These are phyloP conservation scores for Hypoxylon fuscum DNA, from an alignment of 495 filamentous ascomycete species.

Conservation along the genomic window DNA sequence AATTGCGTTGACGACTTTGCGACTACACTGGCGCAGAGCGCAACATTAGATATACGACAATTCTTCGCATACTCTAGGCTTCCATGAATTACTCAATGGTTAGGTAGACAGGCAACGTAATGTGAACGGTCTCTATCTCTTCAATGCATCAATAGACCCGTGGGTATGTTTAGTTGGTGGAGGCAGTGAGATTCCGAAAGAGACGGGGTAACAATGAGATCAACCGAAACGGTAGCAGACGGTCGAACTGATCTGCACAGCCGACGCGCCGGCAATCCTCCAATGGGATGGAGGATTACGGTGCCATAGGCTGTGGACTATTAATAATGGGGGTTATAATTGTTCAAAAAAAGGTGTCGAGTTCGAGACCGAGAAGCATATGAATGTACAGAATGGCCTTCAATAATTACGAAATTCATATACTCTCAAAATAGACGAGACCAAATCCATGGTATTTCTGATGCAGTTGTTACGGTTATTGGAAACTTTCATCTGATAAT, in stretches of 20 bases:
- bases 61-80: conserved; percentile 9
- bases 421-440: background rate
- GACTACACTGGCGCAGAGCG: background rate
- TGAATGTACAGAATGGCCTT: no score
- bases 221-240: conserved; percentile 5
- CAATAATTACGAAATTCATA: background rate
- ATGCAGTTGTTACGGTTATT: background rate
- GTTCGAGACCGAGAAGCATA: conserved; percentile 21
- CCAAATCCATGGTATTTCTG: background rate
- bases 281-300: conserved; percentile 11
- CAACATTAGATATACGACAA: background rate
- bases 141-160: conserved; percentile 8
- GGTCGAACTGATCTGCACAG: conserved; percentile 22
- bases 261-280: conserved; percentile 9
- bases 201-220: conserved; percentile 1
- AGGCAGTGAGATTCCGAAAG: conserved; percentile 10
- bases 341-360: conserved; percentile 1
- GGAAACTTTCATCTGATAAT: no score
- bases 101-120: background rate
- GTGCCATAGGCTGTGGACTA: conserved; percentile 5
- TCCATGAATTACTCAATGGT: background rate
- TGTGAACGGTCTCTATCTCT: conserved; percentile 7
- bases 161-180: conserved; percentile 4
- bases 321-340: conserved; percentile 14
- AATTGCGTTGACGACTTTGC: conserved; percentile 29